Base-by-base conservation (phyloP, 1,284 basidiomycete species). In the Agaricales sp. region DNA sequence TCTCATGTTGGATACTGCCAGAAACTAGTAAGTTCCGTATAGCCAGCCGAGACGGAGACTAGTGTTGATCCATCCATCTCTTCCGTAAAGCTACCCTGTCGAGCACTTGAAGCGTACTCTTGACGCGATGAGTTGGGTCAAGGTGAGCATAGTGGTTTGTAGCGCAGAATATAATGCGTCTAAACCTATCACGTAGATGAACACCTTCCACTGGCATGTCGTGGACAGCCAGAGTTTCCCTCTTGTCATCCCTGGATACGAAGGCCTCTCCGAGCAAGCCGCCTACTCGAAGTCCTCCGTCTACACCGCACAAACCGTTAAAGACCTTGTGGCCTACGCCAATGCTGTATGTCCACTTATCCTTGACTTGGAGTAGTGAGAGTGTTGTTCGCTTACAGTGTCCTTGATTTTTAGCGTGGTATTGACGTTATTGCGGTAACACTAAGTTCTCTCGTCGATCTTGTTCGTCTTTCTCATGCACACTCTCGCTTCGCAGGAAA, bases 361-460 rank as follows among this genome's bases (percentile, higher is more conserved):
- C 38, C 50, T 18, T 16, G 22, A 25, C 39, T 52, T 1, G 19
- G 44, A 45, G 39, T 47, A 35, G 18, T n/a, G n/a, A 24, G 16
- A 3, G 22, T 18, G 37, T 18, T 50, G 41, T 20, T 47, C n/a
- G n/a, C n/a, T n/a, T 16, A 44, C 35, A 25, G 39, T 37, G 23
- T 43, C 26, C 37, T 19, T 51, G 53, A 37, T 49, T 43, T 25
- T 39, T 53, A 86, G 81, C 77, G 82, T 25, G 91, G 91, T 2
- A 85, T 93, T 53, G 85, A 90, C 57, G 82, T 92, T 26, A 69
- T 91, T 45, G 66, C 84, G 63, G n/a, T n/a, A n/a, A n/a, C n/a
- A n/a, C n/a, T n/a, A 46, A 49, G 57, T 53, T 21, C 24, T 22
- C 16, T 45, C 16, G 8, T 22, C 20, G 16, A 2, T 18, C 2